Conservation (phyloP, 2,329 filamentous ascomycete species). For the Alternaria sp. region DNA sequence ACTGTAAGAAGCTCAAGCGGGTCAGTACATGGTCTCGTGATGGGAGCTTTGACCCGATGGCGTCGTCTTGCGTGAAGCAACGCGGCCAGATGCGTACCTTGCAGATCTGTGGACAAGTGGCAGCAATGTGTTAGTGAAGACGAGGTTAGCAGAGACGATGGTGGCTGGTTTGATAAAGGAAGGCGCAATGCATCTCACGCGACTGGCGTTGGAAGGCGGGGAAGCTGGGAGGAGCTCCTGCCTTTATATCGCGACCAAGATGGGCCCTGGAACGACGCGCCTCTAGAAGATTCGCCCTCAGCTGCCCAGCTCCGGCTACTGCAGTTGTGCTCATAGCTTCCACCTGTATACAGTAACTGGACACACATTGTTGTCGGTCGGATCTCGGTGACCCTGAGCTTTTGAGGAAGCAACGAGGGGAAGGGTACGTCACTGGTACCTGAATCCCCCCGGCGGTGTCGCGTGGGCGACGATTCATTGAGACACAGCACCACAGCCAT, state of each 20-base stretch:
- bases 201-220: slow-evolving; percentile 22
- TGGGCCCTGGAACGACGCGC: slow-evolving; percentile 4
- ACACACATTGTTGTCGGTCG: not conserved
- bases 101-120: slow-evolving; percentile 21
- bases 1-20: slow-evolving; percentile 26
- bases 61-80: slow-evolving; percentile 24
- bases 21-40: slow-evolving; percentile 46
- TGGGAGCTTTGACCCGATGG: slow-evolving; percentile 39
- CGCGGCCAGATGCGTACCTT: slow-evolving; percentile 34
- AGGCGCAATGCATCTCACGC: slow-evolving; percentile 16
- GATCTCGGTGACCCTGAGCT: slow-evolving; percentile 13
- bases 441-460: slow-evolving; percentile 13
- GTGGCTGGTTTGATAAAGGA: slow-evolving; percentile 21
- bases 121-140: slow-evolving; percentile 1
- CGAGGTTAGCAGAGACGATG: slow-evolving; percentile 1
- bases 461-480: not conserved
- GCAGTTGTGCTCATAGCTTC: slow-evolving; percentile 1
- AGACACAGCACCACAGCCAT: not conserved
- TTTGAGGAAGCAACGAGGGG: slow-evolving; percentile 1
- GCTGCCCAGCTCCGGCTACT: slow-evolving; percentile 4
- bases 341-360: not conserved
- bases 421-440: slow-evolving; percentile 21
- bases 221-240: slow-evolving; percentile 16
- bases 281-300: slow-evolving; percentile 17
- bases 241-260: slow-evolving; percentile 15